Base-by-base conservation (phyloP, 257 asterid genomes). In the Oldenlandia corymbosa region DNA sequence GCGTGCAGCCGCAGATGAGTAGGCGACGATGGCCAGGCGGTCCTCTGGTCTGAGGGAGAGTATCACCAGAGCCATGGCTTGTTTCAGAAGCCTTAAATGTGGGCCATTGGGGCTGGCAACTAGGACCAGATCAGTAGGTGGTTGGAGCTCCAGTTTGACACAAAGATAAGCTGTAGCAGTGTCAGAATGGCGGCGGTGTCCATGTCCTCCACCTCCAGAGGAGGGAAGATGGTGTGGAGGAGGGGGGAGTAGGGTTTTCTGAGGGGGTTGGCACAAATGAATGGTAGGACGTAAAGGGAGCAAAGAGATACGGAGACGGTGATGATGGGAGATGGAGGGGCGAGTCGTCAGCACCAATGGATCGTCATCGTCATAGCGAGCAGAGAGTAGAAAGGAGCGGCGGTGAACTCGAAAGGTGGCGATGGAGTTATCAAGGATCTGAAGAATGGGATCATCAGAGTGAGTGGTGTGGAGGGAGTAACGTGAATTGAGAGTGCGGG, bases 101-200 rank as follows among this genome's bases (percentile, higher is more conserved):
- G 96, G 98, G 23, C 95, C 96, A 17, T 83, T 81, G 2, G 95
- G 93, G 66, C 91, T 84, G 3, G 92, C 95, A 5, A 91, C 89
- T 30, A 91, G 59, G 78, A 91, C 89, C 77, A 91, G 69, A 64
- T 91, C 98, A 2, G 86, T 80, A 4, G 95, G 86, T 0, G 92
- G 94, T 58, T 79, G 96, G 75, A 80, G 89, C 7, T 86, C 72
- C 50, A 83, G 26, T 62, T 71, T 81, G 1, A 88, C 81, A n/a
- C 80, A 55, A 28, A 88, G 90, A 74, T 76, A 84, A 58, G 87
- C 86, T 48, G n/a, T n/a, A n/a, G n/a, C n/a, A n/a, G n/a, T n/a
- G n/a, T n/a, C n/a, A n/a, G n/a, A n/a, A n/a, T n/a, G n/a, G n/a
- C n/a, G 43, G 43, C 39, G 4, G 39, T 9, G 9, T 4, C 39